Evolutionary conservation across 2,329 filamentous ascomycete species (phyloP), one percentile per base, ranked within the genome.

Genomic region (Cryphonectria japonica): DNA sequence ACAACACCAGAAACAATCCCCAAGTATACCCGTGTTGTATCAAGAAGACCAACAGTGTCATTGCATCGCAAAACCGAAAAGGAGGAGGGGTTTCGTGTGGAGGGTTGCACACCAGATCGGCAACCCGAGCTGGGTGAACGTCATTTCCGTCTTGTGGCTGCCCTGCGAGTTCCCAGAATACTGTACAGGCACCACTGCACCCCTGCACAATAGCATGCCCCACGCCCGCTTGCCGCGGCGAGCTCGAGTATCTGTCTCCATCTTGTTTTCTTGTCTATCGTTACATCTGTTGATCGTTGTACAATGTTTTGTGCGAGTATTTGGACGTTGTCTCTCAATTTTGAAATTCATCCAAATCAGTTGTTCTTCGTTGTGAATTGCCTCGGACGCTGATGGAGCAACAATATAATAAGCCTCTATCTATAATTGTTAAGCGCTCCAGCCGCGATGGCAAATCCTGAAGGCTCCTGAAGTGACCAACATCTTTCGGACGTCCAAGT

Each of bases 121-220:
- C 60, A 62, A 62, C 34, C 29, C 39, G n/a, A 26, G 39, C 0
- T 50, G 37, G 11, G 61, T 63, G 63, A 32, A 65, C 63, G 63
- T 65, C 63, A 65, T 65, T 65, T 65, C 16, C 11, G 29, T 34
- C 43, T n/a, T 34, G 26, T 65, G 63, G 41, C 62, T 46, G 62
- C 26, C 41, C 41, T 46, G 62, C 43, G 14, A 46, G n/a, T 29
- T 29, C 61, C 61, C 5, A 64, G 26, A 64, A 39, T 29, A 5
- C 46, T n/a, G 46, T 29, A 5, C 46, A 50, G 46, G 46, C 46
- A 39, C 19, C 46, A 39, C 9, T 13, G n/a, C n/a, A 41, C 60
- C 60, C 60, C 60, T 62, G 34, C 37, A 41, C 29, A n/a, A 62
- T 26, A 11, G 60, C 60, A 41, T 46, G 61, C 61, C 41, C 61